Evolutionary conservation across 176 grass and related monocot species (phyloP).

Genomic region (Carex littledalei): DNA sequence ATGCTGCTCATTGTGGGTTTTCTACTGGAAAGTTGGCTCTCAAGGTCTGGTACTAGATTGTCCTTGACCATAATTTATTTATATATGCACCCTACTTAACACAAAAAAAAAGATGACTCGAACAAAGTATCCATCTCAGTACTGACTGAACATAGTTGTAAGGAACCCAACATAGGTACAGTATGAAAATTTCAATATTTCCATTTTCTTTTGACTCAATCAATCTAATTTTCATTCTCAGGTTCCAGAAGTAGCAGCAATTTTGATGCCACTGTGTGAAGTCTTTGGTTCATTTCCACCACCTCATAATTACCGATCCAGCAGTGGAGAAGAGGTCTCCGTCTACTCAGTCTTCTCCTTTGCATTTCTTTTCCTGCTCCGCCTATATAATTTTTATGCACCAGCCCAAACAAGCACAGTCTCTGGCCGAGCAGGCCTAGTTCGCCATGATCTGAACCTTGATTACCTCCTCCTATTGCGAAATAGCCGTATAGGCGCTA

Average conservation of each 20-base stretch:
- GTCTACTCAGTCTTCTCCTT: conserved; percentile 92
- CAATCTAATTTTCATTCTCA: conserved; percentile 29
- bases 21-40: neutral
- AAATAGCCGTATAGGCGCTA: conserved; percentile 48
- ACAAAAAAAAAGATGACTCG: conserved; percentile 10
- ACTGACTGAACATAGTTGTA: neutral
- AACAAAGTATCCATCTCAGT: conserved; percentile 4
- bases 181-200: conserved; percentile 8
- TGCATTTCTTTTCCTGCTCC: conserved; percentile 95
- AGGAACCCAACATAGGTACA: neutral
- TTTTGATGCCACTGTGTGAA: conserved; percentile 96
- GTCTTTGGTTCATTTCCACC: conserved; percentile 79
- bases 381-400: conserved; percentile 90
- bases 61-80: conserved; percentile 19
- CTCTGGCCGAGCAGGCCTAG: conserved; percentile 69
- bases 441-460: conserved; percentile 68
- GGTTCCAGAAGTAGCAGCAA: conserved; percentile 86
- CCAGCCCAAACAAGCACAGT: conserved; percentile 71
- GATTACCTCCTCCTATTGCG: conserved; percentile 89
- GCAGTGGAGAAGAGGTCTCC: conserved; percentile 55
- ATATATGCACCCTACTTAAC: neutral
- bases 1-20: neutral
- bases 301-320: conserved; percentile 56
- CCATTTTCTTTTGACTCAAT: conserved; percentile 17
- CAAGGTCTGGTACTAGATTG: neutral